Base-by-base conservation (phyloP, 805 yeast genomes). In the Yarrowia sp. region DNA sequence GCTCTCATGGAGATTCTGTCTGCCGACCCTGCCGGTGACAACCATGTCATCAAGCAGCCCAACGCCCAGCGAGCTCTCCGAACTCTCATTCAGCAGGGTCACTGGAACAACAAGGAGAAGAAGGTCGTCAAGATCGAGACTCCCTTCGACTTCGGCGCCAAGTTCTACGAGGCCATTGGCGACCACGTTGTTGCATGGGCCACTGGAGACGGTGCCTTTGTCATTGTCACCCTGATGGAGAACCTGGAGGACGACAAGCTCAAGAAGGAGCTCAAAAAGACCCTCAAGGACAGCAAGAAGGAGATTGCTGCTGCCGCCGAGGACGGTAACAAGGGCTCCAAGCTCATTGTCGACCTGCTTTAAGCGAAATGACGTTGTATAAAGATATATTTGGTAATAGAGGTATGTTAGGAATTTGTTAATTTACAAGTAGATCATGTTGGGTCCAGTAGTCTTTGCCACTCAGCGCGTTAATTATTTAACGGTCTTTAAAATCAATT, bases 51-150 rank as follows among this genome's bases (percentile, higher is more conserved):
- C 67, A 84, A 81, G 67, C 83, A 82, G 70, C 88, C 94, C 58
- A 88, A 86, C 72, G 81, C 88, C 25, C 80, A 90, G 2, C 84
- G 97, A 77, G 77, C 87, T 58, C 74, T 90, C 66, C 86, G 89
- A 72, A 77, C 90, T 0, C 77, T 90, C 68, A 87, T 90, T 66
- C 96, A 88, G 74, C 93, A 92, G 65, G 92, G 92, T 68, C 89
- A 85, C 70, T 90, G 90, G 87, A 85, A 86, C 69, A 81, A 80
- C 69, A 83, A 84, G 74, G 83, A 78, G 67, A 84, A 79, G 73
- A 79, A 74, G 69, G 75, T 79, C 51, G 80, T 69, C 63, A 78
- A 78, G 62, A 67, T 79, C 44, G 79, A 76, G 12, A 75, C 68
- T 56, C 78, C 76, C 71, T 78, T 84, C 62, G 79, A 80, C 27